These are phyloP conservation scores for Trametopsis cervina DNA, from an alignment of 768 basidiomycete genomes.

Conservation along the genomic window DNA sequence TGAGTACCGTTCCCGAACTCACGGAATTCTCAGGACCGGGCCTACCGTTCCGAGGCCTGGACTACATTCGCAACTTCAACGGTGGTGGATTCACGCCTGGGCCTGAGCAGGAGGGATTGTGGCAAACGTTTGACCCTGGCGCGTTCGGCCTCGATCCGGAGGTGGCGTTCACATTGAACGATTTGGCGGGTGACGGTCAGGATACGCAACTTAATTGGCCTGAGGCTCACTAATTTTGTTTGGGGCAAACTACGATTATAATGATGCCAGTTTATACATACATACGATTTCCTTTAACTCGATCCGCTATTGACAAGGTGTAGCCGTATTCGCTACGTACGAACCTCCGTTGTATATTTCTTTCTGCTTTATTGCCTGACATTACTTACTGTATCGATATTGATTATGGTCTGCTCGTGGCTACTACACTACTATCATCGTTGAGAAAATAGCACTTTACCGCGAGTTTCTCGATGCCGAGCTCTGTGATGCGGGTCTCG, in stretches of 20 bases:
- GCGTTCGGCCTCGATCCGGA: constrained; percentile 76
- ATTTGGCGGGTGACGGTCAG: constrained; percentile 18
- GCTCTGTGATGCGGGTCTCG: too few species aligned
- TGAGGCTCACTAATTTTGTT: constrained; percentile 2
- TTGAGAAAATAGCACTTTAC: too few species aligned
- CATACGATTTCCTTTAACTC: too few species aligned
- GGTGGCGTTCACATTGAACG: constrained; percentile 56
- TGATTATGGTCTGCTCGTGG: neutral
- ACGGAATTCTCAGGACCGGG: constrained; percentile 62
- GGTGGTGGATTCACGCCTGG: constrained; percentile 31
- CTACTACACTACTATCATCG: too few species aligned
- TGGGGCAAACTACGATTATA: neutral
- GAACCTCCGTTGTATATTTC: neutral
- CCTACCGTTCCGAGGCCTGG: constrained; percentile 78
- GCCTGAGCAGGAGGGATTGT: constrained; percentile 36
- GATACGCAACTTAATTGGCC: constrained; percentile 17
- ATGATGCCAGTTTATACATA: neutral
- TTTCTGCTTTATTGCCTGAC: constrained; percentile 4
- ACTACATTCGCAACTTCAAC: constrained; percentile 75
- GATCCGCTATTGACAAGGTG: too few species aligned
- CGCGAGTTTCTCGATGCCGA: too few species aligned
- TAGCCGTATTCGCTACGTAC: neutral
- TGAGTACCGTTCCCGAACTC: constrained; percentile 40
- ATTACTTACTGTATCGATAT: constrained; percentile 10
- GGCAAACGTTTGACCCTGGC: constrained; percentile 62